Percentiles rank a stretch among this genome's conserved stretches.
phyloP scores from a whole-genome alignment of 352 stramenopile genomes.

The Globisporangium acanthophoron region DNA sequence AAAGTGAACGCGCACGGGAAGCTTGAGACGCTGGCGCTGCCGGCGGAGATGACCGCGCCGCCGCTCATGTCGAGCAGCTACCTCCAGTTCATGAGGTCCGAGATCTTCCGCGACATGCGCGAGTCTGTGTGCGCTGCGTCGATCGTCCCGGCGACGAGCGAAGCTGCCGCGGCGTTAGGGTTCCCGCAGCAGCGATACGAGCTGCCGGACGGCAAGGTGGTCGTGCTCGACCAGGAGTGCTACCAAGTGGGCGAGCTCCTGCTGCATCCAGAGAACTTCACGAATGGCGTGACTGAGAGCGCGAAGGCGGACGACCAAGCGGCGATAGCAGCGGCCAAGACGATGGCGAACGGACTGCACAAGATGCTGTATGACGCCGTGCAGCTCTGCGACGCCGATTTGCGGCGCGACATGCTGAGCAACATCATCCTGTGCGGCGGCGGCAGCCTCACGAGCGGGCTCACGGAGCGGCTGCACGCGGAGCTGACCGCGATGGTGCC shows the following conservation, averaged over 20 bases:
- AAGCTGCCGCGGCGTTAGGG: conserved; percentile 10
- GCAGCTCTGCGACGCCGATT: conserved; percentile 75
- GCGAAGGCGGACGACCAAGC: conserved; percentile 27
- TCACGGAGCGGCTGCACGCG: conserved; percentile 75
- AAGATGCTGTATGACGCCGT: conserved; percentile 82
- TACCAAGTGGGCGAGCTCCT: conserved; percentile 74
- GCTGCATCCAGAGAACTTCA: conserved; percentile 60
- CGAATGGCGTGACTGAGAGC: conserved; percentile 8
- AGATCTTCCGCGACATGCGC: conserved; percentile 77
- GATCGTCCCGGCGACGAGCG: conserved; percentile 41
- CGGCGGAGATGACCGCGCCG: conserved; percentile 28
- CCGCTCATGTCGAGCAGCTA: conserved; percentile 61
- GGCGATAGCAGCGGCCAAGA: conserved; percentile 39
- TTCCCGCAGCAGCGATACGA: conserved; percentile 49
- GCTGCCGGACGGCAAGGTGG: conserved; percentile 65
- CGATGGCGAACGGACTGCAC: conserved; percentile 58
- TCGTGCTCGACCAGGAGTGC: conserved; percentile 63
- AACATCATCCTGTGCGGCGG: conserved; percentile 87
- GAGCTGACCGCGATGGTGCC: conserved; percentile 77
- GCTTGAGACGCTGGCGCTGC: conserved; percentile 48
- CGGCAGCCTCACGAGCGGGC: conserved; percentile 58
- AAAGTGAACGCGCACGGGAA: conserved; percentile 49
- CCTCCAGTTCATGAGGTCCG: conserved; percentile 59
- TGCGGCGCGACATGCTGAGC: conserved; percentile 78
- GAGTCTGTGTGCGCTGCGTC: conserved; percentile 52